Evolutionary conservation across 306 rosid genomes (phyloP).

Genomic region (Pyrus communis): DNA sequence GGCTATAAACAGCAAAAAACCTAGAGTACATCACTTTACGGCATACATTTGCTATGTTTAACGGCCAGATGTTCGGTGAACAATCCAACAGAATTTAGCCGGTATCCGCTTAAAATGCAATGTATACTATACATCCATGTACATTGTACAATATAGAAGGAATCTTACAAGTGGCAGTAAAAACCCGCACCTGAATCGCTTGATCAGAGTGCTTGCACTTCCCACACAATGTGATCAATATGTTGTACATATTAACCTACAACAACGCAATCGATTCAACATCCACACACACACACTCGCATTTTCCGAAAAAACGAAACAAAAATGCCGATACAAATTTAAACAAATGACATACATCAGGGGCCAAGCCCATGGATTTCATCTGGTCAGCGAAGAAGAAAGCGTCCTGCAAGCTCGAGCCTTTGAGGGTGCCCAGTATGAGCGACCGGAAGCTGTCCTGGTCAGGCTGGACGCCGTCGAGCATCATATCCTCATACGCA

Average conservation of each 20-base stretch:
- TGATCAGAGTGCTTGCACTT: constrained; percentile 71
- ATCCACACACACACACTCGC: not conserved
- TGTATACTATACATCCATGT: no score
- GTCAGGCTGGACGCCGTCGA: constrained; percentile 89
- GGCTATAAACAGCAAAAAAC: no score
- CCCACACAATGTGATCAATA: constrained; percentile 77
- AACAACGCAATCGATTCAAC: not conserved
- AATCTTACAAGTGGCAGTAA: not conserved
- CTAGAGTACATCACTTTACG: no score
- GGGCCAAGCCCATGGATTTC: constrained; percentile 76
- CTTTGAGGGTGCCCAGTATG: constrained; percentile 69
- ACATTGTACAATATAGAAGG: no score
- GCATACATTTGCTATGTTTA: no score
- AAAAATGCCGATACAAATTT: not conserved
- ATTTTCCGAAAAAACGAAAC: not conserved
- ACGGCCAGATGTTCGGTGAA: no score
- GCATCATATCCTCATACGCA: constrained; percentile 78
- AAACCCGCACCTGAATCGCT: constrained; percentile 60
- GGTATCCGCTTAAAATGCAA: no score
- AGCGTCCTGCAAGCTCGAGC: constrained; percentile 66
- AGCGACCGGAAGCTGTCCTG: constrained; percentile 75
- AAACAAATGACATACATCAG: constrained; percentile 50
- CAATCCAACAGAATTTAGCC: no score
- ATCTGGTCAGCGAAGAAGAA: constrained; percentile 74
- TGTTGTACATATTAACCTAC: constrained; percentile 70